phyloP scores from a whole-genome alignment of 768 basidiomycete genomes.

The Favolaschia claudopus region DNA sequence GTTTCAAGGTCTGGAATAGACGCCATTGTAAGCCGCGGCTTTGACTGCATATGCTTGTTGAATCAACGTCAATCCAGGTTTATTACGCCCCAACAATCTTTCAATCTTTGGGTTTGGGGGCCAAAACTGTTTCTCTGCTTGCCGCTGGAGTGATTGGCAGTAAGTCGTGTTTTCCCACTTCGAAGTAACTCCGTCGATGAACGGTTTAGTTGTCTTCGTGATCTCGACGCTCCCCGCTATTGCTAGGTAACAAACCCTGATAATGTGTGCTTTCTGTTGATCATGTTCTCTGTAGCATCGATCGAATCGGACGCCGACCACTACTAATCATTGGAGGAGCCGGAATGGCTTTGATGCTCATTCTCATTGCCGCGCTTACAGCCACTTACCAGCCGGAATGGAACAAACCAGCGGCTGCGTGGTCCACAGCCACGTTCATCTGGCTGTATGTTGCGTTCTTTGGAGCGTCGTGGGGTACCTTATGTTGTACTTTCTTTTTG shows the following conservation, averaged over 20 bases:
- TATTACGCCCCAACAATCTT: slow-evolving; percentile 42
- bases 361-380: slow-evolving; percentile 25
- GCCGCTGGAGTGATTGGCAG: slow-evolving; percentile 52
- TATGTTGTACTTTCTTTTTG: neutral
- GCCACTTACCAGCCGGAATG: slow-evolving; percentile 31
- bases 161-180: slow-evolving; percentile 19
- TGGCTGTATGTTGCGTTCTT: slow-evolving; percentile 49
- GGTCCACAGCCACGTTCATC: slow-evolving; percentile 42
- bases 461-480: slow-evolving; percentile 40
- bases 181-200: neutral
- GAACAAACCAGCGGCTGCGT: slow-evolving; percentile 32
- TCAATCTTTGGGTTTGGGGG: slow-evolving; percentile 47
- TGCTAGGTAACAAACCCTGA: neutral
- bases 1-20: slow-evolving; percentile 35
- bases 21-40: slow-evolving; percentile 23
- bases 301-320: slow-evolving; percentile 48
- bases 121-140: slow-evolving; percentile 47
- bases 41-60: neutral
- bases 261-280: slow-evolving; percentile 38
- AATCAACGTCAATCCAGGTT: slow-evolving; percentile 6
- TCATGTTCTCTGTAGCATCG: slow-evolving; percentile 44
- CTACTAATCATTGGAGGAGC: slow-evolving; percentile 46
- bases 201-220: slow-evolving; percentile 15
- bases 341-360: slow-evolving; percentile 37
- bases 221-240: slow-evolving; percentile 8